Conservation (phyloP, 257 asterid genomes). For the Datura wrightii region DNA sequence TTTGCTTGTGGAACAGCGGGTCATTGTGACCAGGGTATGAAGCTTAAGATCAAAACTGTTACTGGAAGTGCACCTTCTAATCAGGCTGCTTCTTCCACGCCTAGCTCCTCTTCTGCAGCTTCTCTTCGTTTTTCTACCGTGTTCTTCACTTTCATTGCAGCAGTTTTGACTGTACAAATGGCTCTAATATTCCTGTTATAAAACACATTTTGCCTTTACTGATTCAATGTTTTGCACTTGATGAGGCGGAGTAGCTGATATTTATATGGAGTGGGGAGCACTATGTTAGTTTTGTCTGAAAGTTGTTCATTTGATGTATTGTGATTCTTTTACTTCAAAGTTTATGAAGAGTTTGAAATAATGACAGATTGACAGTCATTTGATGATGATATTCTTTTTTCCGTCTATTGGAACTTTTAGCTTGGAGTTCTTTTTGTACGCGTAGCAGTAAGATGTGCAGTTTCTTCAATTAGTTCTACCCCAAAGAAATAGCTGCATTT, state of each 20-base stretch:
- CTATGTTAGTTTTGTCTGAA: background rate
- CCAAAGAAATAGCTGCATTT: too few species aligned
- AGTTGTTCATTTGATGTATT: conserved; percentile 6
- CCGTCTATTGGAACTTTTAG: background rate
- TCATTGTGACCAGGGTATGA: conserved; percentile 81
- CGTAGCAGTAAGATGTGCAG: too few species aligned
- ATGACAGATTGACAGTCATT: background rate
- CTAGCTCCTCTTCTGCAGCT: conserved; percentile 38
- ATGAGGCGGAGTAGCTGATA: conserved; percentile 17
- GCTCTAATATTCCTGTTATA: background rate
- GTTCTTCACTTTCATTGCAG: conserved; percentile 16
- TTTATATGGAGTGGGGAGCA: conserved; percentile 9
- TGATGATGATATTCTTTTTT: background rate
- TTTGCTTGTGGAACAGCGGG: conserved; percentile 87
- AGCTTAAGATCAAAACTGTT: conserved; percentile 70
- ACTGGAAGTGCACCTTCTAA: conserved; percentile 48
- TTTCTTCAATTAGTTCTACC: too few species aligned
- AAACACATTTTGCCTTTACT: background rate
- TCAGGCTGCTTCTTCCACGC: conserved; percentile 35
- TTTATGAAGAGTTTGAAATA: background rate
- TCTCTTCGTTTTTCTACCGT: conserved; percentile 17
- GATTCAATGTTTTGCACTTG: conserved; percentile 26
- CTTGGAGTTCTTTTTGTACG: too few species aligned
- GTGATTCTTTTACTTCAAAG: conserved; percentile 13
- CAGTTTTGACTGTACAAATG: background rate